Base-by-base conservation (phyloP, 2,329 filamentous ascomycete species). In the Setomelanomma holmii region DNA sequence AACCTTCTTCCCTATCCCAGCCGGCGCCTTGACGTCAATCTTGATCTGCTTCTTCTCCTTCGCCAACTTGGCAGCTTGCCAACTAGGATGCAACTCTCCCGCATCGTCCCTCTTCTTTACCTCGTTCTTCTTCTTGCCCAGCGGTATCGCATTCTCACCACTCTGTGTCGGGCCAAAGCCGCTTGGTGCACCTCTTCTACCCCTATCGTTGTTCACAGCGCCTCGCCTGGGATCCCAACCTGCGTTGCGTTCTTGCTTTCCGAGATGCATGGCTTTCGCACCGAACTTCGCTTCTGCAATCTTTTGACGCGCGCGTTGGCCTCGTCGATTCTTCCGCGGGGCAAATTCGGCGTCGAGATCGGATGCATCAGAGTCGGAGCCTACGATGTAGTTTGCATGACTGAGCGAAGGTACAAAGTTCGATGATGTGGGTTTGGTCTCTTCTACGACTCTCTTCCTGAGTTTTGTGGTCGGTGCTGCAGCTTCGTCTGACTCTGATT, bases 251-350 rank as follows among this genome's bases (percentile, higher is more conserved):
- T 68, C 75, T 30, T 68, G 68, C 10, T 80, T 79, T 38, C 86
- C 72, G 3, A 87, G 42, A 66, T 92, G 89, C 61, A 87, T 89
- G 1, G 90, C 91, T 56, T 83, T 81, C 12, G 82, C 79, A 43
- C 89, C 89, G 71, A 82, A 93, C 69, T 93, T 93, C 77, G 90
- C 88, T 77, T 93, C 90, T 79, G 86, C 89, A 52, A 95, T 89
- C 20, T 86, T 84, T 68, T 90, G 89, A 7, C 90, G 84, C n/a
- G 88, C 89, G 38, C 86, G 83, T 75, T 96, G 90, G 3, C 90
- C 90, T 40, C 86, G 82, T 19, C 89, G 82, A 65, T 93, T 93
- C 75, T 92, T 93, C 63, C 85, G 85, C 0, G 80, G 75, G 1
- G 79, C 61, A 4, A 79, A 79, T 5, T 83, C 84, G 1, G 72